Evolutionary conservation across 2,329 filamentous ascomycete species (phyloP).

Genomic region (Verticillium nubilum): DNA sequence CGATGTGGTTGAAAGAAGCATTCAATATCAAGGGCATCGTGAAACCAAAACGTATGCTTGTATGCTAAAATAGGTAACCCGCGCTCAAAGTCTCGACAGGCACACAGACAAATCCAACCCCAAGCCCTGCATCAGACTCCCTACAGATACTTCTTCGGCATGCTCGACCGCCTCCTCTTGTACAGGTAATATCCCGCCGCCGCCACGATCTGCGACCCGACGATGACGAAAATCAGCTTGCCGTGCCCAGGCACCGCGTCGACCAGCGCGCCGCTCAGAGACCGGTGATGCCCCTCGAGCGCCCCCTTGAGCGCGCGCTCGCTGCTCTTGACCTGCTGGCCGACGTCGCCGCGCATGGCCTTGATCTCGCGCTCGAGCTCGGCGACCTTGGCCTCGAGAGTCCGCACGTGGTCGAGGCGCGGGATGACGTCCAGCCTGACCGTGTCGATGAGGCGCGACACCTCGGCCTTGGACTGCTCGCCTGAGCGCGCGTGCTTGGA

Average conservation of each 20-base stretch:
- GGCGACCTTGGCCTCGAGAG: slow-evolving; percentile 39
- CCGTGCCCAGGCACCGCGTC: slow-evolving; percentile 44
- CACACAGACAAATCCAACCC: not conserved
- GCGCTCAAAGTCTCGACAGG: not conserved
- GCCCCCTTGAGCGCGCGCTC: slow-evolving; percentile 49
- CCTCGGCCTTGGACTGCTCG: slow-evolving; percentile 53
- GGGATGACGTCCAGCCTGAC: slow-evolving; percentile 36
- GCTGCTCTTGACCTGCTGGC: slow-evolving; percentile 41
- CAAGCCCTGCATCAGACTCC: too few relatives aligned
- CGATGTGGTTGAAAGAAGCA: too few relatives aligned
- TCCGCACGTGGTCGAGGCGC: slow-evolving; percentile 36
- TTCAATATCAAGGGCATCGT: too few relatives aligned
- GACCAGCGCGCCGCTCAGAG: slow-evolving; percentile 41
- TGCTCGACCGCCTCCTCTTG: slow-evolving; percentile 68
- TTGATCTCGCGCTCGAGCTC: slow-evolving; percentile 55
- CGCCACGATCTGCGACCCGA: slow-evolving; percentile 69
- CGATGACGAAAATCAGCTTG: slow-evolving; percentile 60
- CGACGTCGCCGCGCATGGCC: slow-evolving; percentile 49
- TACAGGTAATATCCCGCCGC: slow-evolving; percentile 68
- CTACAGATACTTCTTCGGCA: slow-evolving; percentile 89
- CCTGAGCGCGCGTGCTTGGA: slow-evolving; percentile 42
- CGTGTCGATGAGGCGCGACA: slow-evolving; percentile 40
- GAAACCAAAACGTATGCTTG: not conserved
- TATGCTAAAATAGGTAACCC: not conserved
- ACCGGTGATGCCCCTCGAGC: slow-evolving; percentile 44